Evolutionary conservation across 805 yeast species (phyloP), one percentile per base, ranked within the genome.

Genomic region (Kuraishia piskuri): DNA sequence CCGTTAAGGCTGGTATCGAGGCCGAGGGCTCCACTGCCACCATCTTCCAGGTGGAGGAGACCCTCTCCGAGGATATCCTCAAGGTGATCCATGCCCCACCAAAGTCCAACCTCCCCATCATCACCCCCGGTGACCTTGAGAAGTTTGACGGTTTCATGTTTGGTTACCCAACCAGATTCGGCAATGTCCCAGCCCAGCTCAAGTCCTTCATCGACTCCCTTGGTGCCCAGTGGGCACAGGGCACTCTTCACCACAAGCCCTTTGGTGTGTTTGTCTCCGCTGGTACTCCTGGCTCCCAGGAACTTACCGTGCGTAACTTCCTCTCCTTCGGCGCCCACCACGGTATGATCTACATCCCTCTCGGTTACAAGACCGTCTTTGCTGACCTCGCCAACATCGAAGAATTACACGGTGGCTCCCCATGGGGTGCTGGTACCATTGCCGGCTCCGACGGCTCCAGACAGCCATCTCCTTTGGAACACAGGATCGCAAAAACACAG

Each of bases 401-500:
- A 2, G 90, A 86, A 71, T 76, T 81, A 50, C 95, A 86, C 65
- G 96, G 96, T 58, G 88, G 87, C 53, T 79, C 90, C 22, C 80
- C 96, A 49, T 89, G 90, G 90, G 96, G 96, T 67, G 86, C 96
- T 36, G 96, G 96, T 60, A 72, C 88, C 44, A 74, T 77, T 62
- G 90, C 96, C 26, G 88, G 82, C 50, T 74, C 77, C 51, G 92
- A 86, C 64, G 96, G 95, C 51, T 78, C 87, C 7, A 82, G 95
- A 73, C 72, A 74, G 61, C 86, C 90, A 36, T 61, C 83, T 47
- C 76, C 72, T 20, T 71, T 85, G 54, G 96, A 89, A 69, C 70
- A 77, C 65, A 76, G 77, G 60, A 67, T 88, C 55, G 92, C 90
- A 23, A 63, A 65, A 50, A 71, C 70, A 55, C 96, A 89, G 73